Base-by-base conservation (phyloP, 2,329 filamentous ascomycete species). In the Ceratocystiopsis minuta region DNA sequence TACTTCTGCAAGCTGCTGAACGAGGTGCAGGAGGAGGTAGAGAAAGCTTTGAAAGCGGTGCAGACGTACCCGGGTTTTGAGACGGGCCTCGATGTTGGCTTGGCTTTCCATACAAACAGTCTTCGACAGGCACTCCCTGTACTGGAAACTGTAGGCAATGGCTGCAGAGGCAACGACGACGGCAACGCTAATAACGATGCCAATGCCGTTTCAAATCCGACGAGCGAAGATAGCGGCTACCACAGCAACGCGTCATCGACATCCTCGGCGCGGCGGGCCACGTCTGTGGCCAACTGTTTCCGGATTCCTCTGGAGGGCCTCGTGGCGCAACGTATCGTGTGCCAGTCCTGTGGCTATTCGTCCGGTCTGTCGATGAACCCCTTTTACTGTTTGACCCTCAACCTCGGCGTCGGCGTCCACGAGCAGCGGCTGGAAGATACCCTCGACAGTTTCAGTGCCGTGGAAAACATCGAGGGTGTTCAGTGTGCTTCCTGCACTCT, bases 401-500 rank as follows among this genome's bases (percentile, higher is more conserved):
- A 80, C 33, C 72, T 96, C 2, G 83, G 81, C 1, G 61, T 68
- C 6, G 67, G 69, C 38, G 68, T 66, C 48, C 55, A 60, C 28
- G 64, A 69, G 16, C 83, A 87, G 53, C 72, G 85, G 46, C 61
- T 96, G 0, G 75, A 77, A 44, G 78, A 90, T 45, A 79, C 85
- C 43, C 62, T 98, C 16, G 80, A 92, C 54, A 77, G 85, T 17
- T 94, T 88, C 55, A 90, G 84, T 24, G 72, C 76, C 13, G 67
- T 95, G 10, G 90, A 96, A 55, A 67, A 72, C 2, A 94, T 98
- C 44, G 77, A 85, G 50, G 85, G 84, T 0, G 87, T 96, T 2
- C 80, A 95, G 54, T 98, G 90, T 57, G 73, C 78, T 15, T 92
- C 88, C 52, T 98, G 90, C 59, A 94, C 88, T 0, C 68, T 95